Evolutionary conservation across 495 filamentous ascomycete species (phyloP).

Genomic region (Podospora pseudoanserina): DNA sequence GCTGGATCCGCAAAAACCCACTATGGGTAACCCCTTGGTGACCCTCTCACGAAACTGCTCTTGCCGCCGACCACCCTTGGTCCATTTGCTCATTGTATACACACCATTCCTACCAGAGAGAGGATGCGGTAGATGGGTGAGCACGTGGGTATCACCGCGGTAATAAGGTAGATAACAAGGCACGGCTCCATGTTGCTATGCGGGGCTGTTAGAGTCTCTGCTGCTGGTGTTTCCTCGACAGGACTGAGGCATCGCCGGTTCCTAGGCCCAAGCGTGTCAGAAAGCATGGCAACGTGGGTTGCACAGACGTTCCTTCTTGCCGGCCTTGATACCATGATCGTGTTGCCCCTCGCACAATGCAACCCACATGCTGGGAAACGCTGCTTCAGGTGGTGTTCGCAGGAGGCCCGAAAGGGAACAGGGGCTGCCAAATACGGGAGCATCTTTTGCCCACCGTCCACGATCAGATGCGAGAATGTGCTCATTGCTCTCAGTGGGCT

Average conservation of each 20-base stretch:
- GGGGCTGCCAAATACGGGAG: constrained; percentile 9
- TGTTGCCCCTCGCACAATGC: constrained; percentile 16
- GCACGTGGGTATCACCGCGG: neutral
- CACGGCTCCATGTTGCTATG: neutral
- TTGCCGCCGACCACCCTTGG: constrained; percentile 39
- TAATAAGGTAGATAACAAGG: neutral
- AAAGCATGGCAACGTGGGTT: constrained; percentile 5
- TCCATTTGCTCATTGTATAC: neutral
- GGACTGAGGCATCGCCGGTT: neutral
- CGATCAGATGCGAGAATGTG: constrained; percentile 4
- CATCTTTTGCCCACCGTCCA: constrained; percentile 6
- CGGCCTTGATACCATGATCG: neutral
- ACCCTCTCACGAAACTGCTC: constrained; percentile 43
- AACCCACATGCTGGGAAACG: constrained; percentile 14
- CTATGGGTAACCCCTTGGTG: constrained; percentile 15
- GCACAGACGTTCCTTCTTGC: constrained; percentile 6
- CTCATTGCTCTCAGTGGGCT: constrained; percentile 2
- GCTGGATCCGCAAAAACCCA: constrained; percentile 7
- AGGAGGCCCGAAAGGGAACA: constrained; percentile 9
- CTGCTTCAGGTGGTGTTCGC: neutral
- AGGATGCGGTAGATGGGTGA: neutral
- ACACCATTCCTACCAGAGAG: neutral
- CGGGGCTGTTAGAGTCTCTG: neutral
- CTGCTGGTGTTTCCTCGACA: neutral
- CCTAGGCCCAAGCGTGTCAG: neutral